Base-by-base conservation (phyloP, 2,329 filamentous ascomycete genomes). In the Aspergillus fumigatiaffinis region DNA sequence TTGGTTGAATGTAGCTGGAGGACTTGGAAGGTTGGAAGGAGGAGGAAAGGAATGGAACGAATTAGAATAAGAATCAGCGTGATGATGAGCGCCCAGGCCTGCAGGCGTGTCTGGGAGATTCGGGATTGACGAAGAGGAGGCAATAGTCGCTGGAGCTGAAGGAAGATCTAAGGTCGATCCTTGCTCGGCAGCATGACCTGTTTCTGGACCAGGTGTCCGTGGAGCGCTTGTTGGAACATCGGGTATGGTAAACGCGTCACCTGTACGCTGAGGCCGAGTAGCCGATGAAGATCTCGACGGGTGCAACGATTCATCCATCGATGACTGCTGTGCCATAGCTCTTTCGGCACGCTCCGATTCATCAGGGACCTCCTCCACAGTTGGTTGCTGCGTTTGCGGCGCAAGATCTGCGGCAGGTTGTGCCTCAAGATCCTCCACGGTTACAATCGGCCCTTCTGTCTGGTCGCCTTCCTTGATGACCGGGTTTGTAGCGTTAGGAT, bases 401-500 rank as follows among this genome's bases (percentile, higher is more conserved):
- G 75, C 73, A 51, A 73, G 79, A 52, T 86, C 75, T 46, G 78
- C 74, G 14, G 12, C 12, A 35, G 32, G 4, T 66, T 84, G 82
- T 1, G 89, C 84, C 52, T 89, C 87, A 1, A 86, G 83, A 60
- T 91, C 87, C 54, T 82, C 80, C 1, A 84, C 82, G 64, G 87
- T 85, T n/a, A 88, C 74, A 47, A 79, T 77, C 12, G 58, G 50
- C 17, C 77, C 69, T 46, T 73, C 70, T 23, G 73, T 69, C 21
- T 78, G 77, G 47, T 82, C 79, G 21, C 77, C 73, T 55, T 84
- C 80, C 53, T 87, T 80, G 4, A 78, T 81, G 56, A 84, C 85
- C 0, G 93, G 93, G 68, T 97, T 97, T 7, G 90, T 89, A 55
- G 88, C 86, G 74, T 99, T 99, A 3, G 94, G 94, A 69, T 99